These are phyloP conservation scores for Entamoeba dispar DNA, from an alignment of 208 protist genomes.

Conservation along the genomic window DNA sequence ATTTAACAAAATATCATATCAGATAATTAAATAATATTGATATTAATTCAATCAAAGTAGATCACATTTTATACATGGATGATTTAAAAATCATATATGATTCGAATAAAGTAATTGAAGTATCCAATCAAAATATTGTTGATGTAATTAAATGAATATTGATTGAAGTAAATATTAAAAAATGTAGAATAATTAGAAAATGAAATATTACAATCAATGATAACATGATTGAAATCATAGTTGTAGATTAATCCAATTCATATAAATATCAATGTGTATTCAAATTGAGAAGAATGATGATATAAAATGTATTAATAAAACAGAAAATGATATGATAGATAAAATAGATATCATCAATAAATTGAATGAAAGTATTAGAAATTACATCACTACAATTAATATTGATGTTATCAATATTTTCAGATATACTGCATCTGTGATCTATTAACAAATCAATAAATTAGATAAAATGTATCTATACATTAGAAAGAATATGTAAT, in stretches of 20 bases:
- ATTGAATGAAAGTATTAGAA: too few relatives aligned
- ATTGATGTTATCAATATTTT: too few relatives aligned
- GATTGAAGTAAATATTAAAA: neutral
- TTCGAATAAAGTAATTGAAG: neutral
- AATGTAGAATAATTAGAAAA: neutral
- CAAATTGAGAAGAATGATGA: too few relatives aligned
- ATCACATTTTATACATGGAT: neutral
- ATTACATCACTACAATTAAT: too few relatives aligned
- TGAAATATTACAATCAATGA: neutral
- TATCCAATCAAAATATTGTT: neutral
- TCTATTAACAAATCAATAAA: too few relatives aligned
- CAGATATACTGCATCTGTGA: too few relatives aligned
- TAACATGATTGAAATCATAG: neutral
- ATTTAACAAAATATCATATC: neutral
- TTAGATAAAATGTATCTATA: too few relatives aligned
- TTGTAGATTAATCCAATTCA: neutral
- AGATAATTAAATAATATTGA: neutral
- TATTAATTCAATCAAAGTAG: neutral
- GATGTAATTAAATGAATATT: neutral
- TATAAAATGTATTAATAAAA: too few relatives aligned
- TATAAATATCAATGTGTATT: too few relatives aligned
- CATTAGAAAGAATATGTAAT: too few relatives aligned
- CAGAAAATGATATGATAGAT: too few relatives aligned
- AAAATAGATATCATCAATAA: too few relatives aligned
- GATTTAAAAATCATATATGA: neutral